These are phyloP conservation scores for Phytomonas francai DNA, from an alignment of 208 protist species.

Conservation along the genomic window DNA sequence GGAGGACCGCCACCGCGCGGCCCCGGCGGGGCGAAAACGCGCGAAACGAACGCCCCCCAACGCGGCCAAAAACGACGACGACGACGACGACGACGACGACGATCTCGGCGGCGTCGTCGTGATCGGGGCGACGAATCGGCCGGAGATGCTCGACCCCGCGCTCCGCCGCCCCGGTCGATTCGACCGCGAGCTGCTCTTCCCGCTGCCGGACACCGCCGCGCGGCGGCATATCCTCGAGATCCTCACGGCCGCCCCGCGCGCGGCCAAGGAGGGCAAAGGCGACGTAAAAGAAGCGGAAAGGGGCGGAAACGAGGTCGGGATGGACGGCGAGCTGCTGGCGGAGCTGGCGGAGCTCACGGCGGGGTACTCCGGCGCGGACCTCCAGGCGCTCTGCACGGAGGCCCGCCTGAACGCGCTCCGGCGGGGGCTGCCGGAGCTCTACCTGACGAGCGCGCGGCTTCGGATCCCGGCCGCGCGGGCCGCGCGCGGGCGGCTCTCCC, in stretches of 20 bases:
- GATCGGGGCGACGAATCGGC: conserved; percentile 94
- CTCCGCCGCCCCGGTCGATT: conserved; percentile 95
- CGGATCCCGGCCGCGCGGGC: conserved; percentile 21
- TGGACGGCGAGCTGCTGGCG: conserved; percentile 83
- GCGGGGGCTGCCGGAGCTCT: conserved; percentile 68
- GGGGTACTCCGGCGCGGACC: conserved; percentile 98
- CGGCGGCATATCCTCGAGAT: conserved; percentile 92
- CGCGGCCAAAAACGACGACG: no score
- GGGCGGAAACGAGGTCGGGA: no score
- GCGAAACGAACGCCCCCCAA: no score
- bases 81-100: conserved; percentile 93
- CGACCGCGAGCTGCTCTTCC: conserved; percentile 94
- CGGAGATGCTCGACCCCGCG: conserved; percentile 94
- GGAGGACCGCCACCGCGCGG: no score
- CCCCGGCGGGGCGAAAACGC: no score
- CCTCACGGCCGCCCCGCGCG: conserved; percentile 72
- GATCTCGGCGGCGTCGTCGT: conserved; percentile 90
- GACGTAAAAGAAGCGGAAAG: no score
- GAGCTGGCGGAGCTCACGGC: conserved; percentile 86
- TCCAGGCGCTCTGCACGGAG: conserved; percentile 98
- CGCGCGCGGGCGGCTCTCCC: conserved; percentile 21
- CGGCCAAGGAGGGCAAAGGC: no score
- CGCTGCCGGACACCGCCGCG: conserved; percentile 60
- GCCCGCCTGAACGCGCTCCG: conserved; percentile 82
- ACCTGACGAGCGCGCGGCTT: conserved; percentile 44